phyloP scores from a whole-genome alignment of 768 basidiomycete species.

The Russula foetens region DNA sequence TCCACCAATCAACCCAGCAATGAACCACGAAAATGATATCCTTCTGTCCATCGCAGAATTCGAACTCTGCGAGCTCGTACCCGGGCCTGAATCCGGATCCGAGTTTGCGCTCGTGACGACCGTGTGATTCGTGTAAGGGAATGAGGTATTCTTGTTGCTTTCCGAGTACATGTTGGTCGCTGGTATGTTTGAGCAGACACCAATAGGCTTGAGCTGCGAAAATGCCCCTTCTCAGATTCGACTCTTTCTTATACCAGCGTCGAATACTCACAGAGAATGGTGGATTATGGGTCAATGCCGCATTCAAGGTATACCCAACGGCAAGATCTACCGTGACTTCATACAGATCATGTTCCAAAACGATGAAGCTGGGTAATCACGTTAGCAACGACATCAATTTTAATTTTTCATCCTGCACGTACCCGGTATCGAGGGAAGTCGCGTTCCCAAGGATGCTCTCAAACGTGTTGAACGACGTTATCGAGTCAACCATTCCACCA shows the following conservation, averaged over 20 bases:
- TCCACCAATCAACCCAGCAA: not conserved
- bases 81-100: not conserved
- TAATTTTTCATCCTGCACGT: conserved; percentile 16
- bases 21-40: not conserved
- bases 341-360: conserved; percentile 82
- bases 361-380: conserved; percentile 58
- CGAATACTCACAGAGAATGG: conserved; percentile 46
- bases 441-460: conserved; percentile 67
- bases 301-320: conserved; percentile 74
- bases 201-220: conserved; percentile 60
- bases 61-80: not conserved
- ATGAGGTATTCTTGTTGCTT: conserved; percentile 62
- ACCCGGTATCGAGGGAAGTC: conserved; percentile 52
- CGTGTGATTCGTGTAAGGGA: conserved; percentile 43
- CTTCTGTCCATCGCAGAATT: not conserved
- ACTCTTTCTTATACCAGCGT: not conserved
- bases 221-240: not conserved
- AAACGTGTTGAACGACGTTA: conserved; percentile 60
- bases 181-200: conserved; percentile 61
- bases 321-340: conserved; percentile 85
- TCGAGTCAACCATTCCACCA: conserved; percentile 60
- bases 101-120: conserved; percentile 5
- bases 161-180: conserved; percentile 73
- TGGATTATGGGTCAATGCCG: conserved; percentile 60
- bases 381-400: conserved; percentile 16